A percentile compares a stretch with the other conserved stretches of the same genome.
Conservation (phyloP, 1,284 basidiomycete genomes). For the Trichosporon sp. region DNA sequence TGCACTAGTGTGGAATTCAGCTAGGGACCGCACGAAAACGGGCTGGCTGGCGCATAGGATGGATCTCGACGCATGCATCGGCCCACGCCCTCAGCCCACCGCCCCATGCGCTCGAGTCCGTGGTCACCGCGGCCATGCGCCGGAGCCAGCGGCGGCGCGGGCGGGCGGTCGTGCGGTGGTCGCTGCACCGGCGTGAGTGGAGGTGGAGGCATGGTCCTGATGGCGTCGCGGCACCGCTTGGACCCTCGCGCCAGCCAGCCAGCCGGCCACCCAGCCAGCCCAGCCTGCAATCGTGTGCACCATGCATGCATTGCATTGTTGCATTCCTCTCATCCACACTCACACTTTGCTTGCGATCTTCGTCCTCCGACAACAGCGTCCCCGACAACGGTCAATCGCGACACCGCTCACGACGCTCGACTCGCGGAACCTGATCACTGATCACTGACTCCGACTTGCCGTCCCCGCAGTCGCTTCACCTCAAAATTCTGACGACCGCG, state of each 20-base stretch:
- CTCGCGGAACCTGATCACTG: background rate
- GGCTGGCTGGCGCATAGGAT: too few relatives aligned
- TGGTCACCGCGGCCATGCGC: background rate
- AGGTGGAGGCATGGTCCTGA: background rate
- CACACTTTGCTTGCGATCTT: background rate
- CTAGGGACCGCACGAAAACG: background rate
- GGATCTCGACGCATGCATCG: too few relatives aligned
- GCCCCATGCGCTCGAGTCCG: too few relatives aligned
- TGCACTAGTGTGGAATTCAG: background rate
- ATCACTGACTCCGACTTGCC: background rate
- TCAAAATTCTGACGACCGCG: background rate
- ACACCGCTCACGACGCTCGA: background rate
- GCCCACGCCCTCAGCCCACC: too few relatives aligned
- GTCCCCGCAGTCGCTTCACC: background rate
- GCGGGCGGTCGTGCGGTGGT: background rate
- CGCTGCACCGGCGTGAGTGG: background rate
- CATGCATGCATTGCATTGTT: background rate
- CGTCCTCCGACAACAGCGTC: background rate
- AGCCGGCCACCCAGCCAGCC: background rate
- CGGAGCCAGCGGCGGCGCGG: background rate
- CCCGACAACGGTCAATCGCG: too few relatives aligned
- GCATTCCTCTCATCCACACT: background rate
- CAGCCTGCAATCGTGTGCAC: background rate
- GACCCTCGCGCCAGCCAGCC: background rate
- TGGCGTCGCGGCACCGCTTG: conserved; percentile 1